Evolutionary conservation across 2,329 filamentous ascomycete genomes (phyloP), one percentile per base, ranked within the genome.

Genomic region (Cyphellophora europaea): DNA sequence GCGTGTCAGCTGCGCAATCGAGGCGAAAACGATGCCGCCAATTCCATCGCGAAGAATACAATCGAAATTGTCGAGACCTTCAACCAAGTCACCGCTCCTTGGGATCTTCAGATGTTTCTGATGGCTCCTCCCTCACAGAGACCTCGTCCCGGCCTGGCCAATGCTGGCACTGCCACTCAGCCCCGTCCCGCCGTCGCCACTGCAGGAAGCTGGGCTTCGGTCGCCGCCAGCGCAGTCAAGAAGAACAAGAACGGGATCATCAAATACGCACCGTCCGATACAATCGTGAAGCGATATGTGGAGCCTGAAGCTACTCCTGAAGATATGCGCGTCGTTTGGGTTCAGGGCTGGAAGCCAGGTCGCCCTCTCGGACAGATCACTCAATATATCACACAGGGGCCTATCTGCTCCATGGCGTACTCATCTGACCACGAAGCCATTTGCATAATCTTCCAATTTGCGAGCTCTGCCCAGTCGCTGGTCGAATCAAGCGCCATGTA

Each of bases 371-470:
- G 40, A 30, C 36, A 40, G 13, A 44, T 60, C 27, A 58, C 60
- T 10, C 49, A 52, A 15, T 50, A 52, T 21, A 60, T 64, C 38
- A 51, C 50, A 35, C 54, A 59, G 37, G 61, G 61, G 11, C 53
- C 61, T 3, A 44, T 64, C 28, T 55, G 55, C 33, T 56, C 58
- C n/a, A 53, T 63, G 30, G 50, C 51, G 6, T 50, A 57, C 19
- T 50, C 56, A 17, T 47, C 47, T 19, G 38, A 44, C 13, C 48
- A 52, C 29, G 45, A 42, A 30, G 54, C 50, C 27, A 53, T 54
- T 5, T 53, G 53, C 13, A 51, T 62, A 35, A 53, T 55, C 29
- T 63, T 64, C 43, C 56, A 58, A 42, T 49, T 59, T 36, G 52
- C 56, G 14, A 41, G 45, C 11, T 53, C 60, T 30, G 61, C 59